phyloP scores from a whole-genome alignment of 768 basidiomycete species.

The Solioccasus polychromus region DNA sequence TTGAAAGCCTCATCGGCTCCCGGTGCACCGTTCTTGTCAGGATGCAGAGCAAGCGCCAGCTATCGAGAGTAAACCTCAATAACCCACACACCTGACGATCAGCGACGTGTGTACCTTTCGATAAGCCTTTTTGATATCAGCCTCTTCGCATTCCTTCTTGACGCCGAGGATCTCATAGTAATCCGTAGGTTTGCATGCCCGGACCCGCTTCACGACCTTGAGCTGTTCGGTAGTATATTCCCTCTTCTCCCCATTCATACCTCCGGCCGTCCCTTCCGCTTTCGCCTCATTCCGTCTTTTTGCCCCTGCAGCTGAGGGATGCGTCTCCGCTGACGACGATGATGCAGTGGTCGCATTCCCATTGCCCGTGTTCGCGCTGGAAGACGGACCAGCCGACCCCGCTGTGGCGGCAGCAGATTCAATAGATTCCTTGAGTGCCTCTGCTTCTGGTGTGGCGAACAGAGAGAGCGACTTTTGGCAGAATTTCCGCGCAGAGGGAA shows the following conservation, averaged over 20 bases:
- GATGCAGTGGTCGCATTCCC: conserved; percentile 37
- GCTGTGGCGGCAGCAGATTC: conserved; percentile 47
- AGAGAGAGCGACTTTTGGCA: conserved; percentile 83
- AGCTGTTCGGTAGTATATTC: conserved; percentile 85
- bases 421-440: conserved; percentile 62
- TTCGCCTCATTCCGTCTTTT: conserved; percentile 54
- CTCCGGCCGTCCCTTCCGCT: conserved; percentile 51
- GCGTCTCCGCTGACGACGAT: conserved; percentile 59
- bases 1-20: conserved; percentile 99
- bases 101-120: conserved; percentile 67
- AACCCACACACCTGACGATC: conserved; percentile 1
- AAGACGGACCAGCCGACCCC: conserved; percentile 39
- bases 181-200: conserved; percentile 80
- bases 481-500: conserved; percentile 81
- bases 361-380: conserved; percentile 32
- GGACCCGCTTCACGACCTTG: conserved; percentile 80
- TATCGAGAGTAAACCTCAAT: conserved; percentile 29
- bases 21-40: conserved; percentile 96
- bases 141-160: conserved; percentile 78
- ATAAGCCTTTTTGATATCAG: conserved; percentile 91
- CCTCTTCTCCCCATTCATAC: conserved; percentile 70
- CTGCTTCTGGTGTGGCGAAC: conserved; percentile 75
- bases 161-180: conserved; percentile 91
- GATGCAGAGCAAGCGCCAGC: conserved; percentile 87
- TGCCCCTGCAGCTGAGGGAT: conserved; percentile 70